A percentile compares a stretch with the other conserved stretches of the same genome.
Evolutionary conservation across 2,329 filamentous ascomycete species (phyloP).

Genomic region (Alternaria triticina): DNA sequence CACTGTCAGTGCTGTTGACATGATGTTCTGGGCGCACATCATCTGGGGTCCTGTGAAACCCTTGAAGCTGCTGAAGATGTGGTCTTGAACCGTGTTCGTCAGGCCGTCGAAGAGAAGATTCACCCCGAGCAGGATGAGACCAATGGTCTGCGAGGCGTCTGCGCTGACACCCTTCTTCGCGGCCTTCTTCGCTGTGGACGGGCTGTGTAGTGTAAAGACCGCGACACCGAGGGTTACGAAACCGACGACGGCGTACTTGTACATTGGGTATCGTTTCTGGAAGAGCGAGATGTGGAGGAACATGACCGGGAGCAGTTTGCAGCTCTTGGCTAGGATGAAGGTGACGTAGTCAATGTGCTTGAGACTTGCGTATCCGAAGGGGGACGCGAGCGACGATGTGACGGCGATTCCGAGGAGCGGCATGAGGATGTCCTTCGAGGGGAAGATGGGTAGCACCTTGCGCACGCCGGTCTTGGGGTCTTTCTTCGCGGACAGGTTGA

Average conservation of each 20-base stretch:
- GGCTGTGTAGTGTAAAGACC: constrained; percentile 88
- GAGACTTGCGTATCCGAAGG: constrained; percentile 91
- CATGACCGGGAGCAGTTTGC: constrained; percentile 99
- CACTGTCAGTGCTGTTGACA: constrained; percentile 79
- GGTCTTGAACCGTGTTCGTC: constrained; percentile 95
- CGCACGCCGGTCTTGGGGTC: constrained; percentile 41
- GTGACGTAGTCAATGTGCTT: constrained; percentile 98
- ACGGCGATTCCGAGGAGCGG: constrained; percentile 86
- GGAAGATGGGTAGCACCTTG: constrained; percentile 69
- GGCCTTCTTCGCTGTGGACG: constrained; percentile 49
- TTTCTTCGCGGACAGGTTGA: constrained; percentile 67
- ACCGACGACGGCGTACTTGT: constrained; percentile 94
- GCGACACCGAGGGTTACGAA: constrained; percentile 92
- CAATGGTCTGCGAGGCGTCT: constrained; percentile 70
- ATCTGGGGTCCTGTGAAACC: constrained; percentile 93
- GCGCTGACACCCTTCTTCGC: constrained; percentile 63
- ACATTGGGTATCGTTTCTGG: constrained; percentile 84
- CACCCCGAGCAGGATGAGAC: constrained; percentile 80
- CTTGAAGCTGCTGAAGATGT: constrained; percentile 80
- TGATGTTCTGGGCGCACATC: constrained; percentile 98
- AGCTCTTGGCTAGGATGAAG: constrained; percentile 95
- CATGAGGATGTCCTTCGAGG: constrained; percentile 73
- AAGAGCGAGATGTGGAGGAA: constrained; percentile 93
- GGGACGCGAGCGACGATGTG: constrained; percentile 87
- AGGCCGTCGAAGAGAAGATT: constrained; percentile 96